phyloP scores from a whole-genome alignment of 129 eudicot genomes.

The Tagetes patula region DNA sequence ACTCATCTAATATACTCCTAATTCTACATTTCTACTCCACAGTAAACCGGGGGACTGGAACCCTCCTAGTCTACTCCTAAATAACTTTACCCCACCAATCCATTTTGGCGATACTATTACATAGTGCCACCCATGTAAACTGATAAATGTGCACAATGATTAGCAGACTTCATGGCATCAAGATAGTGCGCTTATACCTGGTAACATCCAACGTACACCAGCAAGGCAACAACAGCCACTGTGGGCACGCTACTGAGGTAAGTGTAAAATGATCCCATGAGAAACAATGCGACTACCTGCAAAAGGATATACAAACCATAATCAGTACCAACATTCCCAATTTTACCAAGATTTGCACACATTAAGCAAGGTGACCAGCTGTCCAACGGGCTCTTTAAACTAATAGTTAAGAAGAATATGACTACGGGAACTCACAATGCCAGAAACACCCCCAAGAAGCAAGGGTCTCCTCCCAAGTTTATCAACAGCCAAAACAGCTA shows the following conservation, averaged over 20 bases:
- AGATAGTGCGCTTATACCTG: conserved; percentile 51
- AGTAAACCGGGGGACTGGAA: too few species aligned
- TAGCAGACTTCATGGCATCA: not conserved
- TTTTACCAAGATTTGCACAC: not conserved
- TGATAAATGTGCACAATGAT: conserved; percentile 14
- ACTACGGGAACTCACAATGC: conserved; percentile 56
- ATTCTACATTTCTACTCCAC: too few species aligned
- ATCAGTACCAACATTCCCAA: not conserved
- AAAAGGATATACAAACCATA: conserved; percentile 18
- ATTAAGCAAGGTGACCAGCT: conserved; percentile 7
- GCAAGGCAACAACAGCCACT: conserved; percentile 84
- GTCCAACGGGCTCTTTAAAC: not conserved
- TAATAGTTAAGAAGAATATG: conserved; percentile 4
- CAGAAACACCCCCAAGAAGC: conserved; percentile 94
- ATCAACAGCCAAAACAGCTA: conserved; percentile 84
- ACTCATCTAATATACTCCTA: too few species aligned
- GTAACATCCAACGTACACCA: conserved; percentile 92
- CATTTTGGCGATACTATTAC: not conserved
- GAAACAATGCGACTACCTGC: conserved; percentile 75
- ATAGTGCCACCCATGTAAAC: not conserved
- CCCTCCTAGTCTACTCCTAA: too few species aligned
- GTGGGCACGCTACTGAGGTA: conserved; percentile 61
- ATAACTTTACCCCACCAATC: not conserved
- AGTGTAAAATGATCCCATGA: conserved; percentile 91
- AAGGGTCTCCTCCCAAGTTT: conserved; percentile 95